These are phyloP conservation scores for Tanacetum coccineum DNA, from an alignment of 129 eudicot genomes.

Conservation along the genomic window DNA sequence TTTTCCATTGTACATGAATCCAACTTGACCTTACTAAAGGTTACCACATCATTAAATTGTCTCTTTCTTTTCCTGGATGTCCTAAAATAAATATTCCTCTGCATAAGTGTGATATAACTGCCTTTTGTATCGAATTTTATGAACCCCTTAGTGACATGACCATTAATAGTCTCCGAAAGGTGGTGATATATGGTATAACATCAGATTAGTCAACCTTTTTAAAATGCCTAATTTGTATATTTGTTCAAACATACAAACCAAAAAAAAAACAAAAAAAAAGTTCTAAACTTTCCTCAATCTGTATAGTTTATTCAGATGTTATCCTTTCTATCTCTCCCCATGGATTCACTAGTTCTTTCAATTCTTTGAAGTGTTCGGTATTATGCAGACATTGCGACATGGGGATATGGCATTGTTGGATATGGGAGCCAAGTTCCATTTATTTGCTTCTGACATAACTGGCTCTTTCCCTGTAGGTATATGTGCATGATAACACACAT, in stretches of 20 bases:
- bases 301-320: background rate
- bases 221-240: background rate
- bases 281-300: background rate
- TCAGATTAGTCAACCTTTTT: too few species aligned
- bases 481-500: too few species aligned
- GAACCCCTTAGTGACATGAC: background rate
- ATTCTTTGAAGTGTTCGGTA: background rate
- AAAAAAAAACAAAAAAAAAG: background rate
- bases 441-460: constrained; percentile 94
- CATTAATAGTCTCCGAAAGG: background rate
- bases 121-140: background rate
- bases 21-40: too few species aligned
- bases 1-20: too few species aligned
- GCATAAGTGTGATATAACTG: constrained; percentile 3
- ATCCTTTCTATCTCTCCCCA: background rate
- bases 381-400: constrained; percentile 62
- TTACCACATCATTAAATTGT: too few species aligned
- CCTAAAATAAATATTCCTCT: constrained; percentile 4
- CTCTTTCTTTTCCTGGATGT: background rate
- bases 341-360: constrained; percentile 4
- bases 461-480: constrained; percentile 89
- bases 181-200: background rate
- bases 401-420: constrained; percentile 94
- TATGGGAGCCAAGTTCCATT: constrained; percentile 95
- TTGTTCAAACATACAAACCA: too few species aligned